phyloP scores from a whole-genome alignment of 1,139 yeast genomes.

The Tardiomyces blankii region DNA sequence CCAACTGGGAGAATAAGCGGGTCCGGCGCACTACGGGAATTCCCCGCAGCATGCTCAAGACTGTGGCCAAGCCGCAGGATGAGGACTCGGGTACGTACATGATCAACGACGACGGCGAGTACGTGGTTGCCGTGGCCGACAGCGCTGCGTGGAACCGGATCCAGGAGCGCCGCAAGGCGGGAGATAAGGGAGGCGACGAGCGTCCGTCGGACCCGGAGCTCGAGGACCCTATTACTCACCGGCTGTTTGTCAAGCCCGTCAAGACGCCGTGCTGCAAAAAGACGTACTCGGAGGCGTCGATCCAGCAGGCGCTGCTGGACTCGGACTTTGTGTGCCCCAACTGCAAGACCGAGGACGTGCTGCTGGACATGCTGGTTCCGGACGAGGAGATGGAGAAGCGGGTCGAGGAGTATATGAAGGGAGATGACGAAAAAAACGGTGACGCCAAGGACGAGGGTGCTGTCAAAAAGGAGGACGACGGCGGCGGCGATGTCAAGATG shows the following conservation, averaged over 20 bases:
- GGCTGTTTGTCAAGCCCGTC: conserved; percentile 62
- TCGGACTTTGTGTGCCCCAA: conserved; percentile 87
- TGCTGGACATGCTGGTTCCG: conserved; percentile 56
- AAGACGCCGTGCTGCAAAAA: conserved; percentile 74
- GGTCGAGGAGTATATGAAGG: conserved; percentile 40
- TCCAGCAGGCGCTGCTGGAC: conserved; percentile 69
- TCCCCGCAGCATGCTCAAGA: conserved; percentile 83
- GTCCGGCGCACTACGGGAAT: conserved; percentile 94
- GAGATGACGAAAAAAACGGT: conserved; percentile 29
- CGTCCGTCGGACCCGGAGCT: conserved; percentile 49
- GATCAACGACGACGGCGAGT: conserved; percentile 92
- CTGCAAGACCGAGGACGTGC: conserved; percentile 64
- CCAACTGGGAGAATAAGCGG: conserved; percentile 85
- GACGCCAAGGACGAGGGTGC: not conserved
- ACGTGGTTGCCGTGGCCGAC: conserved; percentile 92
- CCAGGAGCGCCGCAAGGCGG: conserved; percentile 37
- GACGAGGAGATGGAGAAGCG: conserved; percentile 49
- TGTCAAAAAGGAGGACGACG: not conserved
- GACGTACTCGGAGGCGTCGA: conserved; percentile 44
- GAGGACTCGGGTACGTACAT: conserved; percentile 59
- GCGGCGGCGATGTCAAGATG: not conserved
- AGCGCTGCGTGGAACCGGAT: conserved; percentile 82
- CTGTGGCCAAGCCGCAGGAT: conserved; percentile 51
- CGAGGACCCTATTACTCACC: conserved; percentile 48
- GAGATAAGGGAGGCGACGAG: conserved; percentile 36